Evolutionary conservation across 495 filamentous ascomycete genomes (phyloP).

Genomic region (Aspergillus sparsus): DNA sequence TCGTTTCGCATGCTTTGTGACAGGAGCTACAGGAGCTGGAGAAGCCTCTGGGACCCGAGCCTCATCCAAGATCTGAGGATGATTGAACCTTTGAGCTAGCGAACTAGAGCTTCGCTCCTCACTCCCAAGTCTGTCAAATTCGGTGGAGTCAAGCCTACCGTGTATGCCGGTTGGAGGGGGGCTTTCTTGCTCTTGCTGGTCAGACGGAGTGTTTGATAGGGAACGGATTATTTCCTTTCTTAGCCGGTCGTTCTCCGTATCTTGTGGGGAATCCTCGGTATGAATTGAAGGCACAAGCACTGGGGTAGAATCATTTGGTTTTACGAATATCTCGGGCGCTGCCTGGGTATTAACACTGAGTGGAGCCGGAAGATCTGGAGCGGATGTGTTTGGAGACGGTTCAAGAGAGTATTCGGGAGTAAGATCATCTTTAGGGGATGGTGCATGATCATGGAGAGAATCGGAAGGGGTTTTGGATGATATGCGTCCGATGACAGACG

Average conservation of each 20-base stretch:
- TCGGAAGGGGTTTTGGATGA: slow-evolving; percentile 36
- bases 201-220: slow-evolving; percentile 47
- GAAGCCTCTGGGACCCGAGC: slow-evolving; percentile 11
- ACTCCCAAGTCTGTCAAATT: slow-evolving; percentile 64
- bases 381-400: slow-evolving; percentile 31
- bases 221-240: slow-evolving; percentile 79
- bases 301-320: slow-evolving; percentile 33
- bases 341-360: slow-evolving; percentile 35
- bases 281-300: slow-evolving; percentile 56
- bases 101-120: slow-evolving; percentile 26
- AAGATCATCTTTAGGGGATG: slow-evolving; percentile 8
- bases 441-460: slow-evolving; percentile 14
- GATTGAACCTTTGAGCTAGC: slow-evolving; percentile 23
- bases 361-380: slow-evolving; percentile 46
- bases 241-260: slow-evolving; percentile 75
- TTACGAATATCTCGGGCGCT: slow-evolving; percentile 15
- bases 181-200: slow-evolving; percentile 32
- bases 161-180: slow-evolving; percentile 34
- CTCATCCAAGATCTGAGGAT: slow-evolving; percentile 7
- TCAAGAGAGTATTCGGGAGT: slow-evolving; percentile 12
- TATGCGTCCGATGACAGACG: slow-evolving; percentile 47
- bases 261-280: slow-evolving; percentile 55
- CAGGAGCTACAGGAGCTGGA: slow-evolving; percentile 9
- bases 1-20: slow-evolving; percentile 13
- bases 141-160: slow-evolving; percentile 54